Percentiles rank a stretch among this genome's conserved stretches.
These are phyloP conservation scores for Penstemon barbatus DNA, from an alignment of 257 asterid genomes.

Conservation along the genomic window DNA sequence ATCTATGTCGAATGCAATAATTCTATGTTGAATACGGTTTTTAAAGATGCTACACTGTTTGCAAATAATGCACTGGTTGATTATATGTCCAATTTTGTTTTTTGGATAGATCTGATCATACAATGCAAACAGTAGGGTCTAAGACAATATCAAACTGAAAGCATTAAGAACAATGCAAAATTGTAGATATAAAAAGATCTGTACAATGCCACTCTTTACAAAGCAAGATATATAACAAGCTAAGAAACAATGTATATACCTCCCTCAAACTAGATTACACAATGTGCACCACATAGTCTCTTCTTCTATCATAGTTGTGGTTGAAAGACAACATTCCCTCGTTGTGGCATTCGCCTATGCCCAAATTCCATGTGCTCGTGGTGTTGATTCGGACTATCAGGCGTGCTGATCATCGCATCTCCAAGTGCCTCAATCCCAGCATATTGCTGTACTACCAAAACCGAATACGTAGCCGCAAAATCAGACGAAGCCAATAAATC, in stretches of 20 bases:
- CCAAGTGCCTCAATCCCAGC: conserved; percentile 50
- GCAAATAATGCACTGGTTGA: too few relatives aligned
- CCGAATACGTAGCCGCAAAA: conserved; percentile 74
- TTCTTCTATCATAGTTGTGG: conserved; percentile 41
- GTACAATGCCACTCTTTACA: too few relatives aligned
- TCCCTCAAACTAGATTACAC: background rate
- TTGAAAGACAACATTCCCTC: conserved; percentile 34
- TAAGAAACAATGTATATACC: background rate
- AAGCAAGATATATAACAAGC: background rate
- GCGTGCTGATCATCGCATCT: conserved; percentile 41
- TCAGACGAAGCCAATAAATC: conserved; percentile 88
- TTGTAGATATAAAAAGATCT: too few relatives aligned
- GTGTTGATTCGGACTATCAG: conserved; percentile 48
- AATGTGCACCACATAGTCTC: background rate
- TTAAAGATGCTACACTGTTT: too few relatives aligned
- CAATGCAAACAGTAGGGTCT: too few relatives aligned
- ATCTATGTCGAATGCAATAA: too few relatives aligned
- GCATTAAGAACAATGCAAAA: too few relatives aligned
- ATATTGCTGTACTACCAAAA: conserved; percentile 84
- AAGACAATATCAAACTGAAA: too few relatives aligned
- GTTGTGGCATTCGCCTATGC: conserved; percentile 32
- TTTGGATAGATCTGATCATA: too few relatives aligned
- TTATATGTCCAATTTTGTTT: too few relatives aligned
- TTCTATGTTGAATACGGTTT: too few relatives aligned
- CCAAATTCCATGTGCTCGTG: conserved; percentile 33